Conservation (phyloP, 1,139 yeast species). For the Geotrichum macrosporum region DNA sequence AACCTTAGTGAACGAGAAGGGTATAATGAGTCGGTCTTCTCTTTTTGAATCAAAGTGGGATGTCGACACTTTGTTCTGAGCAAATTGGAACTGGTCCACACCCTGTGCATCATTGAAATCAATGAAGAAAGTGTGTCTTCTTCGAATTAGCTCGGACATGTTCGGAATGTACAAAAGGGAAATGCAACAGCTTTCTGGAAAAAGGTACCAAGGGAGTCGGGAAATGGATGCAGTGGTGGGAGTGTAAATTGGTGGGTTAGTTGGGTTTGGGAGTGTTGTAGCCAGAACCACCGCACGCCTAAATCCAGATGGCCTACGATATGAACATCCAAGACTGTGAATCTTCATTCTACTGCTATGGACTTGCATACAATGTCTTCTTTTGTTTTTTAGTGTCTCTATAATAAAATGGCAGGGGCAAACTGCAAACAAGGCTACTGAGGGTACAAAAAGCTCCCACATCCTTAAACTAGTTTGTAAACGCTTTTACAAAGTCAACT, state of each 20-base stretch:
- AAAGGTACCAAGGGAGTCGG: neutral
- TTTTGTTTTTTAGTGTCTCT: no score
- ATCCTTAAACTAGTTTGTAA: no score
- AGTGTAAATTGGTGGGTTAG: constrained; percentile 4
- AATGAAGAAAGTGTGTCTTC: constrained; percentile 29
- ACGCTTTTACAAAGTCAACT: no score
- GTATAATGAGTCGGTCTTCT: constrained; percentile 30
- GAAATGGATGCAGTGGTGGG: constrained; percentile 10
- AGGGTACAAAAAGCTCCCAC: no score
- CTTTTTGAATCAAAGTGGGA: constrained; percentile 26
- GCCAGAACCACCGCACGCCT: no score
- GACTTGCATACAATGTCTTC: no score
- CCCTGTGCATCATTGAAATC: constrained; percentile 25
- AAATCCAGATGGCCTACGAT: no score
- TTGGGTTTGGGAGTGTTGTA: constrained; percentile 7
- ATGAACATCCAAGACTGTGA: no score
- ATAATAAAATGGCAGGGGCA: no score
- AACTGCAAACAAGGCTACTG: no score
- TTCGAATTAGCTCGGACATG: constrained; percentile 24
- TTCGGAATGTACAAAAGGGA: neutral
- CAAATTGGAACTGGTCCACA: constrained; percentile 23
- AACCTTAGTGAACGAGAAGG: constrained; percentile 16
- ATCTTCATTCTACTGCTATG: no score
- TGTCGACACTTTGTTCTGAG: constrained; percentile 14
- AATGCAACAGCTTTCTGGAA: no score